These are phyloP conservation scores for Quercus tomentella DNA, from an alignment of 331 rosid species.

Conservation along the genomic window DNA sequence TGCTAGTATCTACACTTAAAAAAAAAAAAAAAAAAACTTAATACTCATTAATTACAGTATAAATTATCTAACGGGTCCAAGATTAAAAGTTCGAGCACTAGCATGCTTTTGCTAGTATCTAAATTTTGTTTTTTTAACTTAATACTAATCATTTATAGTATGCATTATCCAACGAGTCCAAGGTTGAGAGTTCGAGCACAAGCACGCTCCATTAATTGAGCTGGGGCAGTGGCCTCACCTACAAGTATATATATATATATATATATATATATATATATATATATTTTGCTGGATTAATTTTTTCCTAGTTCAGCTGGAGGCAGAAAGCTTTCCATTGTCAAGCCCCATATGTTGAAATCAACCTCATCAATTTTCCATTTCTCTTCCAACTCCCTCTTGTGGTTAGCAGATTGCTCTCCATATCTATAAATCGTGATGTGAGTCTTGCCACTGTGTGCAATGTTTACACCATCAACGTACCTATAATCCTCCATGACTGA, in stretches of 20 bases:
- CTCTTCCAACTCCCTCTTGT: conserved; percentile 82
- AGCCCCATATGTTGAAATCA: conserved; percentile 70
- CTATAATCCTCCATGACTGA: conserved; percentile 66
- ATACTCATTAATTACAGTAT: no score
- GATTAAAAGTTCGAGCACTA: no score
- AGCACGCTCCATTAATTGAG: no score
- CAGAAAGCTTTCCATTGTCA: conserved; percentile 59
- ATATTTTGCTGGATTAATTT: not conserved
- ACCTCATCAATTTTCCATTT: conserved; percentile 85
- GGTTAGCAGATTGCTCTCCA: conserved; percentile 75
- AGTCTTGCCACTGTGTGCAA: conserved; percentile 84
- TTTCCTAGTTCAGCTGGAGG: conserved; percentile 48
- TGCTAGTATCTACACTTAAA: no score
- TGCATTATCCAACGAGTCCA: no score
- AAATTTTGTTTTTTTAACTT: no score
- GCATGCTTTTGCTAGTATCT: no score
- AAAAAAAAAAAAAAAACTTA: no score
- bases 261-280: not conserved
- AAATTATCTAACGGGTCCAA: no score
- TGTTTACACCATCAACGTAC: conserved; percentile 72
- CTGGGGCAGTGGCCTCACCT: no score
- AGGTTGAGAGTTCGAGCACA: no score
- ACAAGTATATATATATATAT: not conserved
- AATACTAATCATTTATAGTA: no score
- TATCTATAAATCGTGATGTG: conserved; percentile 63